Evolutionary conservation across 2,329 filamentous ascomycete genomes (phyloP).

Genomic region (Calonectria pseudoreteaudii): DNA sequence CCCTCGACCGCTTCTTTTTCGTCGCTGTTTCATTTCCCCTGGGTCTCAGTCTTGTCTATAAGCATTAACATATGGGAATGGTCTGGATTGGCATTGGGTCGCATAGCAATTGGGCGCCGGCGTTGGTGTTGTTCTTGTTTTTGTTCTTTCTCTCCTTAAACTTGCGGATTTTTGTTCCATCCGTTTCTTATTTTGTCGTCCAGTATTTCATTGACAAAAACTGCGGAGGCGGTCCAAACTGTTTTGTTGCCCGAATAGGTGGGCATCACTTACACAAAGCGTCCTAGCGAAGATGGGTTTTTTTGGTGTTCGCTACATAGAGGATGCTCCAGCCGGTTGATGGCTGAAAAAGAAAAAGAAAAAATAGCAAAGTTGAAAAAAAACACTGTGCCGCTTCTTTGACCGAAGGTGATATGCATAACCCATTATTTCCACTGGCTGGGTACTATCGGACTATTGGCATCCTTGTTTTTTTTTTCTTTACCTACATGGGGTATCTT

Average conservation of each 20-base stretch:
- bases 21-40: constrained; percentile 27
- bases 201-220: constrained; percentile 25
- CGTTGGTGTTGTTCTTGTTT: constrained; percentile 28
- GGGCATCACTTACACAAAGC: constrained; percentile 27
- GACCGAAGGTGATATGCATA: not conserved
- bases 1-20: constrained; percentile 11
- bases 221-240: constrained; percentile 27
- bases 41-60: constrained; percentile 37
- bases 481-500: constrained; percentile 37
- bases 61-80: constrained; percentile 39
- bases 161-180: not conserved
- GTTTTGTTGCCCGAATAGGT: constrained; percentile 19
- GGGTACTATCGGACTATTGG: not conserved
- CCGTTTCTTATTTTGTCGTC: not conserved
- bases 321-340: constrained; percentile 29
- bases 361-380: constrained; percentile 29
- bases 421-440: not conserved
- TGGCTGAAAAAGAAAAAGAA: constrained; percentile 30
- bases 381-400: not conserved
- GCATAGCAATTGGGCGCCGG: constrained; percentile 42
- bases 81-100: constrained; percentile 39
- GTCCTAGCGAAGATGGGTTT: constrained; percentile 8
- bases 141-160: constrained; percentile 23
- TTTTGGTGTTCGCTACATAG: constrained; percentile 19
- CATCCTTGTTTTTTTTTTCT: constrained; percentile 9